Percentiles rank a stretch among this genome's conserved stretches.
phyloP scores from a whole-genome alignment of 768 basidiomycete species.

The Naematelia encephala region DNA sequence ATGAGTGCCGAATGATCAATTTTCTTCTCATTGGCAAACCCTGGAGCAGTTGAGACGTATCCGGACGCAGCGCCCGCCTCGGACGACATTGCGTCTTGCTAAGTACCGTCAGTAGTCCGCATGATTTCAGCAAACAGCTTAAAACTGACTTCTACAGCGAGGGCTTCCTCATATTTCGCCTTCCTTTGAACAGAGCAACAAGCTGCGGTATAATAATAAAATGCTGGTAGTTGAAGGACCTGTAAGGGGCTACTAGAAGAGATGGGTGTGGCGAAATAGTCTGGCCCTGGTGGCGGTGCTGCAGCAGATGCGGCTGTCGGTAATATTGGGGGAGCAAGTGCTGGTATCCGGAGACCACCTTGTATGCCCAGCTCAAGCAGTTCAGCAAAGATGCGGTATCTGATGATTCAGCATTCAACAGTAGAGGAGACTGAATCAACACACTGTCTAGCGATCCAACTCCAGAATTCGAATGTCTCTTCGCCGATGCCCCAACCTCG shows the following conservation, averaged over 20 bases:
- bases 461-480: constrained; percentile 96
- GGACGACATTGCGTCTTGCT: constrained; percentile 26
- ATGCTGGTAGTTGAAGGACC: constrained; percentile 84
- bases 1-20: constrained; percentile 80
- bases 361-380: constrained; percentile 77
- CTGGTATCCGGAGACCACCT: constrained; percentile 32
- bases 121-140: constrained; percentile 2
- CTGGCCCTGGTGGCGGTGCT: constrained; percentile 51
- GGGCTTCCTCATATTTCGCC: constrained; percentile 62
- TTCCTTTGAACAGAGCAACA: constrained; percentile 74
- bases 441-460: constrained; percentile 89
- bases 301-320: constrained; percentile 30
- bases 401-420: constrained; percentile 42
- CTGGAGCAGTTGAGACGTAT: constrained; percentile 57
- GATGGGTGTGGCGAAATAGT: constrained; percentile 61
- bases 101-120: neutral
- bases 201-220: constrained; percentile 86
- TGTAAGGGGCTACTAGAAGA: constrained; percentile 75
- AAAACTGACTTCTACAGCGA: constrained; percentile 60
- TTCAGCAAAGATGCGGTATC: constrained; percentile 86
- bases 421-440: constrained; percentile 41
- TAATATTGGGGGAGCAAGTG: constrained; percentile 34
- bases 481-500: constrained; percentile 93
- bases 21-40: constrained; percentile 83
- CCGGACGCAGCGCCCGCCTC: constrained; percentile 32